phyloP scores from a whole-genome alignment of 192 early-diverging fungal genomes.

The Backusella sp. region DNA sequence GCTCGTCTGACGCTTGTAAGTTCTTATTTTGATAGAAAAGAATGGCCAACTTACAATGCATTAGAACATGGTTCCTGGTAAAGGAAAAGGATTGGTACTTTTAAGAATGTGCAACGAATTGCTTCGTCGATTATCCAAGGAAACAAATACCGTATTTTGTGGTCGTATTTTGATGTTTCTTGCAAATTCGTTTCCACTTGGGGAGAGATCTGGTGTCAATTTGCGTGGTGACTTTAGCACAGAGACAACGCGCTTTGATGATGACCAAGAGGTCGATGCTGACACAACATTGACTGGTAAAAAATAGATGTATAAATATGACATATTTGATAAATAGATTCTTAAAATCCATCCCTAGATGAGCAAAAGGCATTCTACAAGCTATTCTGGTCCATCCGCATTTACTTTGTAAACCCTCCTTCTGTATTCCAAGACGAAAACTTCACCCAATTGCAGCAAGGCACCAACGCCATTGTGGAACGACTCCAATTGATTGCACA shows the following conservation, averaged over 20 bases:
- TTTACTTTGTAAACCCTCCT: constrained; percentile 71
- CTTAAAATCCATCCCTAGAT: constrained; percentile 1
- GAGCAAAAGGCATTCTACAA: constrained; percentile 56
- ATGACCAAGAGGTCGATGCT: constrained; percentile 46
- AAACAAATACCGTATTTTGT: constrained; percentile 74
- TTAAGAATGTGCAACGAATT: constrained; percentile 87
- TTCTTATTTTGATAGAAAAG: neutral
- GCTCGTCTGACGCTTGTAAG: constrained; percentile 55
- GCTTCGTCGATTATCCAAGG: constrained; percentile 84
- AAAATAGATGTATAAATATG: neutral
- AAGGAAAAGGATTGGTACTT: constrained; percentile 83
- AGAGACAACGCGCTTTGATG: constrained; percentile 60
- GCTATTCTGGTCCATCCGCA: constrained; percentile 79
- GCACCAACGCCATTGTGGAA: constrained; percentile 30
- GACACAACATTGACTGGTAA: constrained; percentile 31
- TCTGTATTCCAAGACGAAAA: constrained; percentile 39
- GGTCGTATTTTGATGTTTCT: constrained; percentile 91
- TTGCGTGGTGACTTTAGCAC: constrained; percentile 83
- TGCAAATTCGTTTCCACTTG: constrained; percentile 79
- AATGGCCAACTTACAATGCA: too few relatives aligned
- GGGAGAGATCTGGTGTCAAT: constrained; percentile 90
- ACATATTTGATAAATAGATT: too few relatives aligned
- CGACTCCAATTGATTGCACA: constrained; percentile 18
- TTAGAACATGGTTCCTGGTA: constrained; percentile 66
- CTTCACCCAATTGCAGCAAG: constrained; percentile 43